Percentiles rank a stretch among this genome's conserved stretches.
These are phyloP conservation scores for Venustampulla echinocandica DNA, from an alignment of 495 filamentous ascomycete genomes.

Conservation along the genomic window DNA sequence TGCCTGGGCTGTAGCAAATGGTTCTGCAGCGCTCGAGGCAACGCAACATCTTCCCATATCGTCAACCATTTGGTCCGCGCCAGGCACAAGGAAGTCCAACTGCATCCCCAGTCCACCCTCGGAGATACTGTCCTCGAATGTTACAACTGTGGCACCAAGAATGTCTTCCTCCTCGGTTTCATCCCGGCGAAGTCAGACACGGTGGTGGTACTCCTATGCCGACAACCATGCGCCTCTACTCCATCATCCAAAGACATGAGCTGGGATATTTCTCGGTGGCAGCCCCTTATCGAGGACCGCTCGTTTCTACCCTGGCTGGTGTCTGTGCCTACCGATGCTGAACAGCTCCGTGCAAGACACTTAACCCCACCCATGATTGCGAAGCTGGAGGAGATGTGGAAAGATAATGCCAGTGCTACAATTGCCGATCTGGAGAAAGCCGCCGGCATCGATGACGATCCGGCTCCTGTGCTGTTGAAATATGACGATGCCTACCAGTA, in stretches of 20 bases:
- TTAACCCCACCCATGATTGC: slow-evolving; percentile 93
- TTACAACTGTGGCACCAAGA: slow-evolving; percentile 99
- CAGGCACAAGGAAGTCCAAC: slow-evolving; percentile 95
- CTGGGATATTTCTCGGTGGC: slow-evolving; percentile 98
- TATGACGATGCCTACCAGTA: slow-evolving; percentile 99
- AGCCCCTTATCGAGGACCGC: slow-evolving; percentile 93
- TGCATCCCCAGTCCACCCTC: slow-evolving; percentile 90
- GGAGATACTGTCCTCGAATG: slow-evolving; percentile 97
- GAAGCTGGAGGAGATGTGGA: slow-evolving; percentile 98
- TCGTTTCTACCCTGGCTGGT: slow-evolving; percentile 96
- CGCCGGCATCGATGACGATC: slow-evolving; percentile 88
- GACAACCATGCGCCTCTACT: slow-evolving; percentile 90
- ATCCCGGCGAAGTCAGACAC: slow-evolving; percentile 99
- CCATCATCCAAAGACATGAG: slow-evolving; percentile 99
- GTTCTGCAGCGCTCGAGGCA: slow-evolving; percentile 98
- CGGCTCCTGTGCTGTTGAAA: slow-evolving; percentile 82
- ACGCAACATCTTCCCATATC: slow-evolving; percentile 93
- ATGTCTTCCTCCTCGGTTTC: slow-evolving; percentile 98
- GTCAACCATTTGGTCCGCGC: slow-evolving; percentile 97
- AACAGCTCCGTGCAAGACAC: slow-evolving; percentile 91
- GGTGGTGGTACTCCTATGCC: slow-evolving; percentile 92
- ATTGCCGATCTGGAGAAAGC: slow-evolving; percentile 90
- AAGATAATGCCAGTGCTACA: slow-evolving; percentile 85
- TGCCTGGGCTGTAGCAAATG: slow-evolving; percentile 94
- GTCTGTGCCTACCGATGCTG: slow-evolving; percentile 77